Conservation (phyloP, 2,329 filamentous ascomycete species). For the Tolypocladium nubicola region DNA sequence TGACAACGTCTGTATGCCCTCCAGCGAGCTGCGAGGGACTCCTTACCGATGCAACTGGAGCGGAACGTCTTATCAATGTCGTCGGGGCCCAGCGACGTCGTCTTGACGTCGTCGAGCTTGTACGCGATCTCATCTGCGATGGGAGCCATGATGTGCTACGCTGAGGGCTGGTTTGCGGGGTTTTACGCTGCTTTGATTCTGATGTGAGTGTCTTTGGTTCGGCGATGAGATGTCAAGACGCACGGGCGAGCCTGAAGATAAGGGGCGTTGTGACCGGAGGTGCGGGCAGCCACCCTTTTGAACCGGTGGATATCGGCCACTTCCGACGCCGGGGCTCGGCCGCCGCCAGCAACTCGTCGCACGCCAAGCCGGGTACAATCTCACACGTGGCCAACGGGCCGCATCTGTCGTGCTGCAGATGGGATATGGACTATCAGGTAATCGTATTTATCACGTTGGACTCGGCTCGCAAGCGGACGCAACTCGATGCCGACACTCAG, state of each 20-base stretch:
- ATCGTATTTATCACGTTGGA: neutral
- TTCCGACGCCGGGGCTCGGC: slow-evolving; percentile 3
- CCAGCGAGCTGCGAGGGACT: slow-evolving; percentile 2
- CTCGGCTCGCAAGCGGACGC: neutral
- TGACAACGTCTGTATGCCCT: neutral
- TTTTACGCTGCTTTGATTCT: neutral
- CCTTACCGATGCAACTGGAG: slow-evolving; percentile 49
- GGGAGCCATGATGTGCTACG: slow-evolving; percentile 18
- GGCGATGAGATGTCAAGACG: neutral
- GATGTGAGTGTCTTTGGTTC: neutral
- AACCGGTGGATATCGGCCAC: slow-evolving; percentile 3
- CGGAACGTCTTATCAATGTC: slow-evolving; percentile 52
- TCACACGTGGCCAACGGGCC: neutral
- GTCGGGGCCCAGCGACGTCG: slow-evolving; percentile 35
- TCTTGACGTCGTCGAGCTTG: slow-evolving; percentile 43
- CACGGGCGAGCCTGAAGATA: neutral
- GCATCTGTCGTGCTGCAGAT: neutral
- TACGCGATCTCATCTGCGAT: slow-evolving; percentile 39
- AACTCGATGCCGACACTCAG: neutral
- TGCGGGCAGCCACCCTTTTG: neutral
- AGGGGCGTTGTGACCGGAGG: neutral
- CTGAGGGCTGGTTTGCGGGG: neutral
- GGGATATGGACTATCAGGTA: neutral
- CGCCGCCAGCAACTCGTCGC: neutral
- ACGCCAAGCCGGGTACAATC: neutral